A percentile compares a stretch with the other conserved stretches of the same genome.
phyloP scores from a whole-genome alignment of 345 rosid species.

The Gossypium mustelinum region DNA sequence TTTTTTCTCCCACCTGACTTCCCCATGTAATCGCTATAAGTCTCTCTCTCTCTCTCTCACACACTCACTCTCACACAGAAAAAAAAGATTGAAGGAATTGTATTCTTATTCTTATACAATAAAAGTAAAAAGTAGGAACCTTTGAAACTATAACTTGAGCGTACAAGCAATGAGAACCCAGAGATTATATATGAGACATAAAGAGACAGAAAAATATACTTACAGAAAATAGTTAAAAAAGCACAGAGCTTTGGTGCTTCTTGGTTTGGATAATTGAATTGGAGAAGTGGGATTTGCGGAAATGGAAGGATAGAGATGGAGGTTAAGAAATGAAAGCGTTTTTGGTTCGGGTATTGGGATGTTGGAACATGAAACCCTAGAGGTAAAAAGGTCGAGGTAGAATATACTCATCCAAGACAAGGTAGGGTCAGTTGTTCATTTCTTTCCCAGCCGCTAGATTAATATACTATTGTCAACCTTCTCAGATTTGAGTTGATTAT shows the following conservation, averaged over 20 bases:
- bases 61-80: not conserved
- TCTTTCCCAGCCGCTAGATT: not conserved
- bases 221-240: not conserved
- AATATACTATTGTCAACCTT: not conserved
- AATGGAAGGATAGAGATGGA: not conserved
- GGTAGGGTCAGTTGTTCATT: not conserved
- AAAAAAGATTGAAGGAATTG: not conserved
- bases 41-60: not conserved
- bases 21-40: conserved; percentile 45
- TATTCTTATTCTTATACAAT: not conserved
- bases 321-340: not conserved
- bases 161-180: not conserved
- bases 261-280: not conserved
- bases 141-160: not conserved
- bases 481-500: not conserved
- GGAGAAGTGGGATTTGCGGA: not conserved
- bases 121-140: not conserved
- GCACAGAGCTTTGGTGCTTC: not conserved
- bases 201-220: not conserved
- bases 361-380: conserved; percentile 6
- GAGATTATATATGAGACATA: not conserved
- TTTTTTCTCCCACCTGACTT: conserved; percentile 84
- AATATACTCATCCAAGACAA: not conserved
- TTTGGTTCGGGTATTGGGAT: not conserved
- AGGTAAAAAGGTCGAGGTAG: not conserved